Conservation (phyloP, 83 land plant genomes). For the Thuja plicata region DNA sequence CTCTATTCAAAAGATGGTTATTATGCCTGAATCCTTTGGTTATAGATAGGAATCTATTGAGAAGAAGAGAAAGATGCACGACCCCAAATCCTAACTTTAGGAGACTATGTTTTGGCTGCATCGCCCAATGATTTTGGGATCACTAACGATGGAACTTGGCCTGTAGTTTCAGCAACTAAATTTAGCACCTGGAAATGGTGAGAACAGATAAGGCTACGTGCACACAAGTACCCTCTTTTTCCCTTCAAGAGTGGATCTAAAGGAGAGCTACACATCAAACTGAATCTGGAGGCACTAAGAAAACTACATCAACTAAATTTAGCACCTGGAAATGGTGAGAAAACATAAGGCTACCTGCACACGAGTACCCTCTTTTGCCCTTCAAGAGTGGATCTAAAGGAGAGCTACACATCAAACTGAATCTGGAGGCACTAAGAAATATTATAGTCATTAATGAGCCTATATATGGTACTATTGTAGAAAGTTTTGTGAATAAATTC, state of each 20-base stretch:
- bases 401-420: neutral
- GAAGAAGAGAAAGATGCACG: too few species aligned
- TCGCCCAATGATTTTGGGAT: too few species aligned
- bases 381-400: constrained; percentile 27
- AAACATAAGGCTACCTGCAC: constrained; percentile 46
- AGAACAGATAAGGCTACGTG: constrained; percentile 35
- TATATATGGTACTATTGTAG: constrained; percentile 23
- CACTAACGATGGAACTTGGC: too few species aligned
- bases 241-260: constrained; percentile 31
- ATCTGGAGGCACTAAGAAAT: constrained; percentile 38
- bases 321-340: constrained; percentile 44
- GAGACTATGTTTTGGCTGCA: too few species aligned
- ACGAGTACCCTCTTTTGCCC: constrained; percentile 49
- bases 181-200: constrained; percentile 53
- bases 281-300: constrained; percentile 32
- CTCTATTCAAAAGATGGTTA: too few species aligned
- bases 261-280: neutral
- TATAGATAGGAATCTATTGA: too few species aligned
- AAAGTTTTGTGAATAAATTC: constrained; percentile 29
- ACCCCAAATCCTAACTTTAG: too few species aligned
- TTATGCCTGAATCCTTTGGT: too few species aligned
- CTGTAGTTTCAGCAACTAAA: too few species aligned
- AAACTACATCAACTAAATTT: too few species aligned
- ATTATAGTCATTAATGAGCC: constrained; percentile 56
- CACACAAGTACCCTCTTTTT: constrained; percentile 55